Conservation (phyloP, 1,284 basidiomycete genomes). For the Ustilago xerochloae region DNA sequence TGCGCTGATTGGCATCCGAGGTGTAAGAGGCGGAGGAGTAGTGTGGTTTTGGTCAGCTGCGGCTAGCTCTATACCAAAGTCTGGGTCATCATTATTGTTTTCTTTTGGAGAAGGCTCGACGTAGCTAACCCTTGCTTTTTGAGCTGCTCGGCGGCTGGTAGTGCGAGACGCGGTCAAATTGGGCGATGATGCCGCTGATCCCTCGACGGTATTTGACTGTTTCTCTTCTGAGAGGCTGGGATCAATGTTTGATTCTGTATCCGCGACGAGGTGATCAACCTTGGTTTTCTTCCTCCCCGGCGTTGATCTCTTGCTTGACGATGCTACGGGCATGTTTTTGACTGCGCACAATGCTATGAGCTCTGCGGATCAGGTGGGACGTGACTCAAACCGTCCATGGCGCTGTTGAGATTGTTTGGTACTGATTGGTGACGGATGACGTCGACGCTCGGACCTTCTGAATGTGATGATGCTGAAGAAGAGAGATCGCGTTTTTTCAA, state of each 20-base stretch:
- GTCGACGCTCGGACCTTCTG: not conserved
- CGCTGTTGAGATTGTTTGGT: too few relatives aligned
- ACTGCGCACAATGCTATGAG: too few relatives aligned
- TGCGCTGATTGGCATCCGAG: not conserved
- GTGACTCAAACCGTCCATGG: too few relatives aligned
- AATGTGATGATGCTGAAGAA: not conserved
- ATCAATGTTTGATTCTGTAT: not conserved
- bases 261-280: not conserved
- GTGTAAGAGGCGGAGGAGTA: too few relatives aligned
- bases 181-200: not conserved
- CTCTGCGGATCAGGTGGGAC: too few relatives aligned
- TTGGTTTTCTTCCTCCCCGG: conserved; percentile 25
- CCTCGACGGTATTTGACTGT: not conserved
- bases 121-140: not conserved
- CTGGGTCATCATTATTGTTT: not conserved
- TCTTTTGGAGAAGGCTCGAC: not conserved
- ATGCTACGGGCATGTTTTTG: conserved; percentile 19
- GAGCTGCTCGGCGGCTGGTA: not conserved
- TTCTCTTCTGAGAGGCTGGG: not conserved
- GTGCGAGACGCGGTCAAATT: not conserved
- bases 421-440: too few relatives aligned
- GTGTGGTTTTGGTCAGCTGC: too few relatives aligned
- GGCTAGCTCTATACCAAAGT: not conserved
- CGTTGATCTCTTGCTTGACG: conserved; percentile 14
- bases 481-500: not conserved